Evolutionary conservation across 164 flowering plant species (phyloP).

Genomic region (Tetrastigma voinierianum): DNA sequence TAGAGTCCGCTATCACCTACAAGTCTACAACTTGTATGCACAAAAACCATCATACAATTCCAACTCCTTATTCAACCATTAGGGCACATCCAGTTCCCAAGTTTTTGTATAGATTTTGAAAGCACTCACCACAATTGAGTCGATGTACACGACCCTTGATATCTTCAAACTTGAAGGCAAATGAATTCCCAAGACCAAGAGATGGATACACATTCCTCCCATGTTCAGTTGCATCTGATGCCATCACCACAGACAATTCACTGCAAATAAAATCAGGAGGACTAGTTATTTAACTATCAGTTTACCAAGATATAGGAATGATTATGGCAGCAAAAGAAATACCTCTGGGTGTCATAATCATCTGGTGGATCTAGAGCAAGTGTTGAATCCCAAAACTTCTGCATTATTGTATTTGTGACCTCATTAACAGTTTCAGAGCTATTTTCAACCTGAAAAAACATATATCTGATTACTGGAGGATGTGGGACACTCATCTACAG

Average conservation of each 20-base stretch:
- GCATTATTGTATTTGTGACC: slow-evolving; percentile 90
- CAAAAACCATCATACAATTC: too few species aligned
- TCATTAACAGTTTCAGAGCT: slow-evolving; percentile 81
- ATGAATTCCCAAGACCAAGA: slow-evolving; percentile 82
- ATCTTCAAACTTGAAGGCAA: slow-evolving; percentile 89
- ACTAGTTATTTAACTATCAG: slow-evolving; percentile 9
- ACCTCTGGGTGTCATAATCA: slow-evolving; percentile 90
- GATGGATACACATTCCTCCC: slow-evolving; percentile 67
- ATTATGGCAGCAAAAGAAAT: not conserved
- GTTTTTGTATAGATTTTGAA: not conserved
- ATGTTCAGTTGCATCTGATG: slow-evolving; percentile 64
- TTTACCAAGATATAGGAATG: not conserved
- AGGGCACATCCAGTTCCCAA: not conserved
- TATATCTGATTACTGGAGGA: not conserved
- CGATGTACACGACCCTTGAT: slow-evolving; percentile 85
- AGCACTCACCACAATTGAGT: slow-evolving; percentile 68
- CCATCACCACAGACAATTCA: slow-evolving; percentile 68
- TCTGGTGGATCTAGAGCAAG: slow-evolving; percentile 83
- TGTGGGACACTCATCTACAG: not conserved
- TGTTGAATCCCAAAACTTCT: slow-evolving; percentile 97
- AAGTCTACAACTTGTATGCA: too few species aligned
- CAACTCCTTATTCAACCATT: not conserved
- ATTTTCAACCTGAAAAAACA: slow-evolving; percentile 63
- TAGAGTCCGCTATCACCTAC: too few species aligned
- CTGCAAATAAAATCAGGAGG: slow-evolving; percentile 34